These are phyloP conservation scores for Pestalotiopsis sp. DNA, from an alignment of 2,329 filamentous ascomycete species.

Conservation along the genomic window DNA sequence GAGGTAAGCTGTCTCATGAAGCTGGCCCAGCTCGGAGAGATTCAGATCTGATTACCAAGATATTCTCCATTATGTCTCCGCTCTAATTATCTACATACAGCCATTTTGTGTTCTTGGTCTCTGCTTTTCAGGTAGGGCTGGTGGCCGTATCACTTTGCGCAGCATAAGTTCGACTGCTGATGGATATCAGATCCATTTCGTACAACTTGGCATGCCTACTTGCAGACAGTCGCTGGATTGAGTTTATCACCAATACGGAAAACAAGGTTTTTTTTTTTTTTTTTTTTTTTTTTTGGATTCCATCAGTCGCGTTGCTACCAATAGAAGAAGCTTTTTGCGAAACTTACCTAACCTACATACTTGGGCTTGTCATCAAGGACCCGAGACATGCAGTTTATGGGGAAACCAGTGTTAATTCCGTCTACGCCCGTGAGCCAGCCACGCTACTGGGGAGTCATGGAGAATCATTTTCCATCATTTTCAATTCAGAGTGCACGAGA, in stretches of 20 bases:
- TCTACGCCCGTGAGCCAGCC: background rate
- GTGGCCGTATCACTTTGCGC: too few species aligned
- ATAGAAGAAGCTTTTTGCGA: background rate
- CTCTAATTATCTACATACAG: background rate
- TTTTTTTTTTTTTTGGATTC: too few species aligned
- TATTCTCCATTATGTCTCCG: background rate
- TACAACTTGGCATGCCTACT: too few species aligned
- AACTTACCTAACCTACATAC: background rate
- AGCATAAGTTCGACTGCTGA: too few species aligned
- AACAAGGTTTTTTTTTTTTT: background rate
- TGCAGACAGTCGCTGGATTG: background rate
- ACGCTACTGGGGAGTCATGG: background rate
- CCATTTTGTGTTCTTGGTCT: too few species aligned
- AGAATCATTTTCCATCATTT: background rate
- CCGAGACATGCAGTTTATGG: background rate
- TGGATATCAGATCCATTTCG: too few species aligned
- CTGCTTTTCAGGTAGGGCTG: too few species aligned
- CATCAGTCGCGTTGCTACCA: background rate
- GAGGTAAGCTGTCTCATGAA: background rate
- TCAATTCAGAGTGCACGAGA: background rate
- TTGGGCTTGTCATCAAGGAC: background rate
- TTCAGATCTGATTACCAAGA: slow-evolving; percentile 6
- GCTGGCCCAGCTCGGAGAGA: background rate
- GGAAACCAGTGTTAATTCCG: background rate
- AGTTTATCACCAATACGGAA: background rate